These are phyloP conservation scores for Stentor roeselii DNA, from an alignment of 73 alveolate species.

Conservation along the genomic window DNA sequence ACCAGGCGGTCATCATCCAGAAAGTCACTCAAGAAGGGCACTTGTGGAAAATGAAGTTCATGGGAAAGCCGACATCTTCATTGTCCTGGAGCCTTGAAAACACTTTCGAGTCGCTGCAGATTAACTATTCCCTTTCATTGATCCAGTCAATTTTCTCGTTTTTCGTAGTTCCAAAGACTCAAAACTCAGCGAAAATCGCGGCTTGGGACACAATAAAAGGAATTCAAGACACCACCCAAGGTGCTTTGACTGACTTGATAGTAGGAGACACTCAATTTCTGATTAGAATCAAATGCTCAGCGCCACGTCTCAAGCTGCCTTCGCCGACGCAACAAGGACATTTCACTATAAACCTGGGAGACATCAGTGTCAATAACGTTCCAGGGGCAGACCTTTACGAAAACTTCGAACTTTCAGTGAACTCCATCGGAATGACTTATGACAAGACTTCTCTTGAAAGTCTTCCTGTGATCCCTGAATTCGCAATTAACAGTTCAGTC, in stretches of 20 bases:
- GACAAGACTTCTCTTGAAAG: neutral
- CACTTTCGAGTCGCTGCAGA: neutral
- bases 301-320: neutral
- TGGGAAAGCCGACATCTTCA: neutral
- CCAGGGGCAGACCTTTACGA: neutral
- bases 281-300: neutral
- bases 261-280: neutral
- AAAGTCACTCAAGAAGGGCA: neutral
- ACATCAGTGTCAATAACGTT: neutral
- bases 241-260: neutral
- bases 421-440: neutral
- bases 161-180: constrained; percentile 15
- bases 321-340: constrained; percentile 15
- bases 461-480: neutral
- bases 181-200: constrained; percentile 16
- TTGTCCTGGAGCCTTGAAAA: neutral
- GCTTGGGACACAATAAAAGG: constrained; percentile 21
- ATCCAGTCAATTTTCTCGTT: neutral
- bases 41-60: neutral
- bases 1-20: neutral
- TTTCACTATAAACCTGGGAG: neutral
- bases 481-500: neutral
- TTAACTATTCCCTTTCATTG: neutral
- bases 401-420: neutral
- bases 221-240: neutral